Percentiles rank a stretch among this genome's conserved stretches.
Conservation (phyloP, 768 basidiomycete genomes). For the Termitomyces sp. region DNA sequence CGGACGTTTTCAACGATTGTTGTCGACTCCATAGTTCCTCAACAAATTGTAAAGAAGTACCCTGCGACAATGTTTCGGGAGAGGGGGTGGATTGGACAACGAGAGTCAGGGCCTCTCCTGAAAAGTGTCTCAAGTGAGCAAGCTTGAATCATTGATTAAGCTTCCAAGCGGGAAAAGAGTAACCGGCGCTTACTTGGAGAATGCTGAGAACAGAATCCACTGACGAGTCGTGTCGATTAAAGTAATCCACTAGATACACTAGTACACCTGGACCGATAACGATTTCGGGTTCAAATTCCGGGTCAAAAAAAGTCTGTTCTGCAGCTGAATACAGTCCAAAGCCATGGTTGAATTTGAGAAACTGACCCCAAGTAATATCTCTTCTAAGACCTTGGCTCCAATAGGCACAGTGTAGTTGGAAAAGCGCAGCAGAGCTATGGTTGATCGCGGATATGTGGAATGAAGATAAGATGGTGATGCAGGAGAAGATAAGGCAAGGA, state of each 20-base stretch:
- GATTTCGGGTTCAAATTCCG: conserved; percentile 52
- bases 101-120: conserved; percentile 45
- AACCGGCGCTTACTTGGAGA: conserved; percentile 46
- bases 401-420: conserved; percentile 45
- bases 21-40: conserved; percentile 32
- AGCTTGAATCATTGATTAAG: conserved; percentile 33
- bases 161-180: neutral
- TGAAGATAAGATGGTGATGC: conserved; percentile 53
- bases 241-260: conserved; percentile 53
- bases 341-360: neutral
- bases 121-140: conserved; percentile 66
- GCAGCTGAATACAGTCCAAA: conserved; percentile 8
- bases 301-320: conserved; percentile 59
- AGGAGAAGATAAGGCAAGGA: conserved; percentile 58
- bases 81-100: conserved; percentile 29
- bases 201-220: conserved; percentile 51
- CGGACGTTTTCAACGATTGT: conserved; percentile 8
- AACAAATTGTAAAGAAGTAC: conserved; percentile 23
- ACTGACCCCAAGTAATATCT: conserved; percentile 48
- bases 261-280: conserved; percentile 56
- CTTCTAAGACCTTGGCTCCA: conserved; percentile 43
- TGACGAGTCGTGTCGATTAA: conserved; percentile 49
- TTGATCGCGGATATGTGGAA: conserved; percentile 51
- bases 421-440: conserved; percentile 52
- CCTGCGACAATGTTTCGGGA: conserved; percentile 7